Evolutionary conservation across 2,329 filamentous ascomycete species (phyloP).

Genomic region (Penicillium sp.): DNA sequence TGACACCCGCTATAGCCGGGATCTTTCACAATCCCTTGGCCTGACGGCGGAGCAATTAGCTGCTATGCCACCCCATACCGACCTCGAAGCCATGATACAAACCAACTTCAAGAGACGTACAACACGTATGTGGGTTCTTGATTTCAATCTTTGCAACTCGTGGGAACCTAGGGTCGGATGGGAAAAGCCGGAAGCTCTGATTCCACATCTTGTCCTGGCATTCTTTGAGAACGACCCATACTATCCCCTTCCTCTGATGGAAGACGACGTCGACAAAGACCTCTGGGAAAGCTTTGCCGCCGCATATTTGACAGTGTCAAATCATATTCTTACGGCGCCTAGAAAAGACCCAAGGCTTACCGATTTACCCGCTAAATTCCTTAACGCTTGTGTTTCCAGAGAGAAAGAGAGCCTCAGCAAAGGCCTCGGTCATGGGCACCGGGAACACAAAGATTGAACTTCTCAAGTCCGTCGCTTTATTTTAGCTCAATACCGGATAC

Average conservation of each 20-base stretch:
- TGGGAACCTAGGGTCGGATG: slow-evolving; percentile 4
- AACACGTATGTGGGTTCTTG: slow-evolving; percentile 5
- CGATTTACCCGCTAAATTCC: background rate
- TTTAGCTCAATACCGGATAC: too few relatives aligned
- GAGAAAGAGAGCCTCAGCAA: background rate
- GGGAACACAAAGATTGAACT: background rate
- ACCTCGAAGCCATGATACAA: slow-evolving; percentile 1
- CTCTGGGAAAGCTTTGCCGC: slow-evolving; percentile 5
- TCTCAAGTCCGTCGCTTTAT: too few relatives aligned
- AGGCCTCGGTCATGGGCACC: background rate
- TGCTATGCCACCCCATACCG: slow-evolving; percentile 6
- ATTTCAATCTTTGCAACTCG: slow-evolving; percentile 10
- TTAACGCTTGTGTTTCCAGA: background rate
- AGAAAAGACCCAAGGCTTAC: slow-evolving; percentile 1
- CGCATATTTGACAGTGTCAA: background rate
- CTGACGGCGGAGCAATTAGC: background rate
- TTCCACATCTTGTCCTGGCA: slow-evolving; percentile 5
- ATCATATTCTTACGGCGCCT: background rate
- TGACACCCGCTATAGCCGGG: background rate
- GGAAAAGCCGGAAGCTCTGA: slow-evolving; percentile 3
- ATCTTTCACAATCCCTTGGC: background rate
- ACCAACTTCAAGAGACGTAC: slow-evolving; percentile 1
- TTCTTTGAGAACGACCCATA: slow-evolving; percentile 16
- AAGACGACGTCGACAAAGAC: background rate
- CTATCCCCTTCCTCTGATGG: slow-evolving; percentile 7